Base-by-base conservation (phyloP, 805 yeast species). In the Metschnikowia lunata region DNA sequence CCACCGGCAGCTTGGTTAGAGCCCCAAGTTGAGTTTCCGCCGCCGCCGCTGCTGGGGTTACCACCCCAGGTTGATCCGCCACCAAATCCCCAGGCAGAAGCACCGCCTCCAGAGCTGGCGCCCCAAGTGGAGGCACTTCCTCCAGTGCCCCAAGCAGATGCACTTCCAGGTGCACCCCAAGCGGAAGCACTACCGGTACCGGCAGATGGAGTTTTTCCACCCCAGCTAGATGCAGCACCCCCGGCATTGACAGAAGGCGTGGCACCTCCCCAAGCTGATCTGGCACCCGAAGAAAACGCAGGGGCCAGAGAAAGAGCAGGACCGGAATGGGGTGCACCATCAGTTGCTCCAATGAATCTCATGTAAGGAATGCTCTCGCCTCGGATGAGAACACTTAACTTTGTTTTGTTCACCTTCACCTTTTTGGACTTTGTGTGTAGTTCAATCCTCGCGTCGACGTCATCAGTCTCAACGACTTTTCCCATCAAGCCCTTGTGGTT, bases 401-500 rank as follows among this genome's bases (percentile, higher is more conserved):
- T 87, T 30, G 78, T 75, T 59, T 90, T 90, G 56, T 82, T 83
- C 30, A 93, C 86, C 46, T 91, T 87, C 49, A 90, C 81, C 47
- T 85, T 86, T 63, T 91, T 93, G 60, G 83, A 83, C 54, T 90
- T 90, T 26, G 97, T 87, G 64, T 93, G 98, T 51, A 93, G 75
- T 67, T 93, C 99, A 36, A 93, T 87, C 48, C 97, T 79, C 1
- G 97, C 98, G 54, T 77, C 79, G 11, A 85, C 85, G 50, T 95
- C 99, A 56, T 88, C 93, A 8, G 96, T 88, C 61, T 93, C 98
- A 54, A 86, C 85, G 35, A 93, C 88, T 52, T 88, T 85, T 62
- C 99, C 99, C 69, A 84, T 82, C 54, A 88, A 80, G 37, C 99
- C 98, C 68, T 93, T 93, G 64, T 91, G 88, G 28, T 95, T 93